Conservation (phyloP, 2,329 filamentous ascomycete genomes). For the Cordyceps militaris region DNA sequence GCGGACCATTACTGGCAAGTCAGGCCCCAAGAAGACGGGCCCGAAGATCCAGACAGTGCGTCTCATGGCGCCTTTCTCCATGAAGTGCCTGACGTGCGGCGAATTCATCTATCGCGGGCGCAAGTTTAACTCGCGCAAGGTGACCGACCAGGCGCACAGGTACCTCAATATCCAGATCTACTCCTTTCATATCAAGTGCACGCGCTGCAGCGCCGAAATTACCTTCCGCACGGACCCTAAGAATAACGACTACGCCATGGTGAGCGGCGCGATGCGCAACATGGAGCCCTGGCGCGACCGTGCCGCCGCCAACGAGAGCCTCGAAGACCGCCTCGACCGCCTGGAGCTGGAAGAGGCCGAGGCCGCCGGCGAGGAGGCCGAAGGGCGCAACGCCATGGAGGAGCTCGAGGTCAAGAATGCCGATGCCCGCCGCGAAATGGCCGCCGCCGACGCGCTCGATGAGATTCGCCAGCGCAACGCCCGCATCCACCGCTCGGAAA, state of each 20-base stretch:
- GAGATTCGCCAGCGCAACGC: slow-evolving; percentile 92
- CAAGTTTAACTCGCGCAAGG: slow-evolving; percentile 94
- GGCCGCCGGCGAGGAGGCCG: slow-evolving; percentile 48
- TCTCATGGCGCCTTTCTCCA: slow-evolving; percentile 56
- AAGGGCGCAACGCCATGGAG: slow-evolving; percentile 83
- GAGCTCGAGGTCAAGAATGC: slow-evolving; percentile 89
- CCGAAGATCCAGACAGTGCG: slow-evolving; percentile 81
- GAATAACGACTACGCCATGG: slow-evolving; percentile 79
- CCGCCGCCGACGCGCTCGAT: slow-evolving; percentile 88
- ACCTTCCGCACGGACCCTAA: slow-evolving; percentile 93
- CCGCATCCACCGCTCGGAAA: slow-evolving; percentile 67
- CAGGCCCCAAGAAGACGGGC: slow-evolving; percentile 62
- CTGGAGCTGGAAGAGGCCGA: slow-evolving; percentile 68
- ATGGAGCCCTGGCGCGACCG: slow-evolving; percentile 80
- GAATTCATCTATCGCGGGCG: slow-evolving; percentile 89
- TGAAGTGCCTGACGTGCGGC: slow-evolving; percentile 41
- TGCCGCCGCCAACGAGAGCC: slow-evolving; percentile 63
- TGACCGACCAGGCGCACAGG: slow-evolving; percentile 78
- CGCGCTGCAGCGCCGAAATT: slow-evolving; percentile 77
- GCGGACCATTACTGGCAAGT: slow-evolving; percentile 64
- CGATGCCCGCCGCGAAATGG: slow-evolving; percentile 93
- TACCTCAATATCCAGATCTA: slow-evolving; percentile 86
- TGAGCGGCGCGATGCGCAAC: slow-evolving; percentile 82
- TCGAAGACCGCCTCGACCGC: slow-evolving; percentile 79
- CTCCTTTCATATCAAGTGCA: slow-evolving; percentile 78